Evolutionary conservation across 2,329 filamentous ascomycete species (phyloP).

Genomic region (Fusarium longipes): DNA sequence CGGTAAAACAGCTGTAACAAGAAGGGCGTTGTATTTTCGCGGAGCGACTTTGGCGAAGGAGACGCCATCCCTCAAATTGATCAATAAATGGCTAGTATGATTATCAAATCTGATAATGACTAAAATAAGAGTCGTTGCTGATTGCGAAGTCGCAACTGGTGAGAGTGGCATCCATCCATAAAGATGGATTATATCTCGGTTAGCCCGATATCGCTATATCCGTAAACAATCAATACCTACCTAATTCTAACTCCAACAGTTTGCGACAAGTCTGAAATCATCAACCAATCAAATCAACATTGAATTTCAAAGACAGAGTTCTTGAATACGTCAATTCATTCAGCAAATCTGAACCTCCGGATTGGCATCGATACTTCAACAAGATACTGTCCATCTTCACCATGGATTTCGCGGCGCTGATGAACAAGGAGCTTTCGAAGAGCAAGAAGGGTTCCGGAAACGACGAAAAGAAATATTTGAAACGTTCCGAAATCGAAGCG

Average conservation of each 20-base stretch:
- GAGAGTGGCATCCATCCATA: constrained; percentile 18
- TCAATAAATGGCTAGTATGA: not conserved
- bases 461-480: constrained; percentile 78
- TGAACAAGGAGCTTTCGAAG: constrained; percentile 93
- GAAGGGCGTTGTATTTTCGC: constrained; percentile 82
- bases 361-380: not conserved
- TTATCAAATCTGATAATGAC: not conserved
- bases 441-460: constrained; percentile 66
- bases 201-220: constrained; percentile 43
- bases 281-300: not conserved
- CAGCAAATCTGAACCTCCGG: not conserved
- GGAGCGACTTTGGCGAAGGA: constrained; percentile 59
- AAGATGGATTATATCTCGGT: constrained; percentile 6
- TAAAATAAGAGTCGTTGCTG: not conserved
- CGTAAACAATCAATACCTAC: constrained; percentile 39
- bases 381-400: constrained; percentile 38
- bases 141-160: not conserved
- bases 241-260: not conserved
- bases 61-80: constrained; percentile 23
- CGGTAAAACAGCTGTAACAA: constrained; percentile 88
- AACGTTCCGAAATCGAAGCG: constrained; percentile 87
- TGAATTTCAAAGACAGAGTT: not conserved
- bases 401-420: constrained; percentile 96
- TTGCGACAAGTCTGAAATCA: not conserved
- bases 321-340: too few species aligned